Base-by-base conservation (phyloP, 768 basidiomycete genomes). In the Lactarius evosmus region DNA sequence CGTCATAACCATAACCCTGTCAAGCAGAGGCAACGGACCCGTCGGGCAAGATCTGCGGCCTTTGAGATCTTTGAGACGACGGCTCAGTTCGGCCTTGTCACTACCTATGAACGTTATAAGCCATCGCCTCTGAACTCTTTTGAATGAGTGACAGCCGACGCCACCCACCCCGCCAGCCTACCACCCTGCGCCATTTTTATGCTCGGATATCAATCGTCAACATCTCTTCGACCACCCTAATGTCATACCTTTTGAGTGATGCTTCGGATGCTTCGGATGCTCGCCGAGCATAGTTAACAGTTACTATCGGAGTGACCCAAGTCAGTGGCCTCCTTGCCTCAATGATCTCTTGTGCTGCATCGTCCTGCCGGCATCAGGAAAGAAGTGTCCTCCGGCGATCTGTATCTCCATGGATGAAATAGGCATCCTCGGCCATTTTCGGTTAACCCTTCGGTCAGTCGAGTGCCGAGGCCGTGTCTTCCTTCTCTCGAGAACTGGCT, bases 1-100 rank as follows among this genome's bases (percentile, higher is more conserved):
- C 59, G 59, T 60, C 50, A 52, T 52, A 40, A 60, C 58, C 58
- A 38, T 51, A 60, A 60, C 58, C 50, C 58, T 52, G 49, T 29
- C 50, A 49, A 25, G 0, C 16, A 38, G 16, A 17, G 38, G 0
- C 22, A 22, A 22, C 44, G 44, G 22, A 46, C 44, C 14, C 16
- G 50, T 52, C 19, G 50, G 50, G 7, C 4, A 30, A 9, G 2
- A n/a, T n/a, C n/a, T n/a, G n/a, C n/a, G n/a, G n/a, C n/a, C n/a
- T n/a, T 7, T 2, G 17, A 9, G 29, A 6, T 9, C 14, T 4
- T 51, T 8, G 51, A 52, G 51, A 52, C 30, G 51, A 32, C 51
- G 30, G 51, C 51, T 52, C 29, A 32, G 51, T 52, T 52, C 51
- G 51, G 51, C 29, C 16, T 19, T 30, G 7, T 52, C 9, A 38